Evolutionary conservation across 2,329 filamentous ascomycete genomes (phyloP).

Genomic region (Cryphonectria naterciae): DNA sequence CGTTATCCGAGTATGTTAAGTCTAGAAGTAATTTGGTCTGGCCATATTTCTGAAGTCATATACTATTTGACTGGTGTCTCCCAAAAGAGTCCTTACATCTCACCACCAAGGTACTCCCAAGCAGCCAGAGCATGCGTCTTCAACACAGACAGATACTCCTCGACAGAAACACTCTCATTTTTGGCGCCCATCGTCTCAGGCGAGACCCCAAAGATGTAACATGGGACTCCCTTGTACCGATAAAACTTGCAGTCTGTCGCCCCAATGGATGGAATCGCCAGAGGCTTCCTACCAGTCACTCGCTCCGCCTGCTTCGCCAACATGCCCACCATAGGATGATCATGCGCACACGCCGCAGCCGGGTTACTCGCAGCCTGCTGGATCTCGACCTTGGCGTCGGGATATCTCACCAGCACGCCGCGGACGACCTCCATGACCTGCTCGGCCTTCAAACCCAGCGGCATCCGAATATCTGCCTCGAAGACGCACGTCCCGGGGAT

Average conservation of each 20-base stretch:
- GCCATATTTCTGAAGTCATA: neutral
- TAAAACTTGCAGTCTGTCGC: conserved; percentile 48
- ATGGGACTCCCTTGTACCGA: conserved; percentile 41
- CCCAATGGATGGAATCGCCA: conserved; percentile 43
- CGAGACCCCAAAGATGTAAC: conserved; percentile 41
- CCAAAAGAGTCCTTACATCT: neutral
- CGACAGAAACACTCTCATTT: conserved; percentile 35
- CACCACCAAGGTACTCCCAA: conserved; percentile 35
- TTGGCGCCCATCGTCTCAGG: conserved; percentile 35
- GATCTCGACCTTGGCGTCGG: conserved; percentile 35
- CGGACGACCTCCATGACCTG: conserved; percentile 37
- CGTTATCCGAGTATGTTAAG: neutral
- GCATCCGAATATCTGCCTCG: conserved; percentile 45
- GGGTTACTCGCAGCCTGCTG: conserved; percentile 42
- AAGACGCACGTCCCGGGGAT: conserved; percentile 44
- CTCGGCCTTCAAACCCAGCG: conserved; percentile 41
- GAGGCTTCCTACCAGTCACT: conserved; percentile 18
- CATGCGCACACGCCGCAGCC: conserved; percentile 37
- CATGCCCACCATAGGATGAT: conserved; percentile 40
- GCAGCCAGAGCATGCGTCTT: conserved; percentile 38
- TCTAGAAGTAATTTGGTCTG: neutral
- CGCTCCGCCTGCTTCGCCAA: conserved; percentile 36
- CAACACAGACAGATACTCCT: conserved; percentile 38
- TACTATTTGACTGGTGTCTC: neutral
- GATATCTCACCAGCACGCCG: conserved; percentile 35